phyloP scores from a whole-genome alignment of 495 filamentous ascomycete genomes.

The Rusavskia elegans region DNA sequence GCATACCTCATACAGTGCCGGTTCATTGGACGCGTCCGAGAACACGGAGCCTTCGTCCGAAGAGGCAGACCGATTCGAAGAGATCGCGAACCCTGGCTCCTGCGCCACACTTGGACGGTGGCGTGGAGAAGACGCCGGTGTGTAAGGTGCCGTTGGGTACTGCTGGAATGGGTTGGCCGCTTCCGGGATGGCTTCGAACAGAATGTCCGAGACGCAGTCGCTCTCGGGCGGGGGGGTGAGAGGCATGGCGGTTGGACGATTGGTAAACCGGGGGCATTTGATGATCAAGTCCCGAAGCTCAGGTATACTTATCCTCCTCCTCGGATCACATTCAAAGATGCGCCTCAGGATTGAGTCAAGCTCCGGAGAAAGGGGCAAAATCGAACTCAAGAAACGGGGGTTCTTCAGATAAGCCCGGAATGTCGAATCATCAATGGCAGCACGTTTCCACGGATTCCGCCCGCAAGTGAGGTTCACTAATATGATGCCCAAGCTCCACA shows the following conservation, averaged over 20 bases:
- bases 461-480: conserved; percentile 95
- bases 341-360: conserved; percentile 75
- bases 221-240: conserved; percentile 4
- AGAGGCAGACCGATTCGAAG: neutral
- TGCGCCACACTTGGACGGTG: neutral
- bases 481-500: conserved; percentile 96
- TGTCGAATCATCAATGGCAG: conserved; percentile 82
- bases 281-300: conserved; percentile 67
- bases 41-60: conserved; percentile 3
- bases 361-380: conserved; percentile 80
- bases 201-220: neutral
- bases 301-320: conserved; percentile 67
- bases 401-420: conserved; percentile 85
- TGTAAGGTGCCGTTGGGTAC: conserved; percentile 1
- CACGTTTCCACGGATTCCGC: conserved; percentile 96
- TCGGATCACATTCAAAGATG: conserved; percentile 81
- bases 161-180: neutral
- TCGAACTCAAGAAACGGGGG: conserved; percentile 76
- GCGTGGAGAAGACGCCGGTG: conserved; percentile 1
- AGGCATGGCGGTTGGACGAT: conserved; percentile 3
- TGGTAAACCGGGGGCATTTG: conserved; percentile 62
- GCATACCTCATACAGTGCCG: neutral
- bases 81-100: neutral
- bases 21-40: neutral
- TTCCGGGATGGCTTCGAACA: neutral